A percentile compares a stretch with the other conserved stretches of the same genome.
phyloP scores from a whole-genome alignment of 495 filamentous ascomycete genomes.

The Penicillium samsonianum region DNA sequence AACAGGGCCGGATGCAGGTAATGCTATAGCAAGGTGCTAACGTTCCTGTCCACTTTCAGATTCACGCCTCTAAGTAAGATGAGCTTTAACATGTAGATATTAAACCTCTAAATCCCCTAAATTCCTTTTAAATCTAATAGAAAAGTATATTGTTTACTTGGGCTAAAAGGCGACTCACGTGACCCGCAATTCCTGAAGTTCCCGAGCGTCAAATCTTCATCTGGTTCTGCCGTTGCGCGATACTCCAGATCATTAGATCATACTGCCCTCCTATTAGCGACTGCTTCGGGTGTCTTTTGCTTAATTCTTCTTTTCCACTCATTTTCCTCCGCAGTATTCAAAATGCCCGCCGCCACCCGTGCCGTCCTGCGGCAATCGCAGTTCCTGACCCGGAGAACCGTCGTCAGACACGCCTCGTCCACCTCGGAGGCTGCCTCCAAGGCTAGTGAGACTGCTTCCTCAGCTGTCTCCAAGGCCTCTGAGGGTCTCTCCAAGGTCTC shows the following conservation, averaged over 20 bases:
- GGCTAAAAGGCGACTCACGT: slow-evolving; percentile 21
- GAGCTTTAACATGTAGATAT: neutral
- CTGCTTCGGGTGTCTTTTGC: slow-evolving; percentile 30
- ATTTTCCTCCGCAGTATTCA: slow-evolving; percentile 35
- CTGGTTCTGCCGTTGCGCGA: slow-evolving; percentile 46
- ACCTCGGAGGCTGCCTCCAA: slow-evolving; percentile 69
- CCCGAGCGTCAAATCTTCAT: slow-evolving; percentile 48
- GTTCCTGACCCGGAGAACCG: slow-evolving; percentile 57
- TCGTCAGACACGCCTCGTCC: slow-evolving; percentile 63
- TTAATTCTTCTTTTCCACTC: slow-evolving; percentile 31
- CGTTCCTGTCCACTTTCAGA: neutral
- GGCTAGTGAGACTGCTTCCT: slow-evolving; percentile 64
- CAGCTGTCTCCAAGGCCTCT: slow-evolving; percentile 72
- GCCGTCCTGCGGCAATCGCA: slow-evolving; percentile 63
- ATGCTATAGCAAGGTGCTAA: neutral
- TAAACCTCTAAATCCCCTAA: neutral
- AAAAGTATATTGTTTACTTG: slow-evolving; percentile 7
- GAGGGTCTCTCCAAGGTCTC: slow-evolving; percentile 84
- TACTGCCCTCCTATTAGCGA: slow-evolving; percentile 36
- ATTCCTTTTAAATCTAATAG: neutral
- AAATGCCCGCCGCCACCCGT: slow-evolving; percentile 56
- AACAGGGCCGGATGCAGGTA: neutral
- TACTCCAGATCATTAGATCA: slow-evolving; percentile 46
- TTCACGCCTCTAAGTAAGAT: neutral
- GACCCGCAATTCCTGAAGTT: slow-evolving; percentile 45